Conservation (phyloP, 306 rosid species). For the Inga laurina region DNA sequence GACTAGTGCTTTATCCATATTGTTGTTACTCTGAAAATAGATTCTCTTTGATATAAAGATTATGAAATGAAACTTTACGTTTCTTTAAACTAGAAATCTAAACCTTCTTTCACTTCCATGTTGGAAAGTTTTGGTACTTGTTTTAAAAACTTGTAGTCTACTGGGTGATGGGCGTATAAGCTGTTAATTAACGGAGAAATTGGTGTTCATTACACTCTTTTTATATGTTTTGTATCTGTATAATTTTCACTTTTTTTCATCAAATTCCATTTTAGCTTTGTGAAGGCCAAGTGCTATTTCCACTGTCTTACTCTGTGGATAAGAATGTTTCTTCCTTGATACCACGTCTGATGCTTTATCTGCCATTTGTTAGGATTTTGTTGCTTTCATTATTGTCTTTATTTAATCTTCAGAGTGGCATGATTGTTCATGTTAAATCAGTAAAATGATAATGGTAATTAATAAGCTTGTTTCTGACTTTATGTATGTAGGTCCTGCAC, state of each 20-base stretch:
- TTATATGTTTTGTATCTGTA: not conserved
- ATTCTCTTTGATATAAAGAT: not conserved
- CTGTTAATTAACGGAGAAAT: not conserved
- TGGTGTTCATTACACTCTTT: not conserved
- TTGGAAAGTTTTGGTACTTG: not conserved
- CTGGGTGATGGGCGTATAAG: not conserved
- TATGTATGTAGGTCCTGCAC: slow-evolving; percentile 65
- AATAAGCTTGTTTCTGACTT: slow-evolving; percentile 5
- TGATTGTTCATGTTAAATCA: not conserved
- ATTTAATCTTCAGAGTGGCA: not conserved
- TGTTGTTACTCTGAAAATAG: not conserved
- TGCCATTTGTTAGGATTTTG: not conserved
- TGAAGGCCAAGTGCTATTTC: not conserved
- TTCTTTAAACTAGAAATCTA: not conserved
- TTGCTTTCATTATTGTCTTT: not conserved
- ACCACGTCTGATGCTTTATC: not conserved
- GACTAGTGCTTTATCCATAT: not conserved
- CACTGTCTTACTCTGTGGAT: not conserved
- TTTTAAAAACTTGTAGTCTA: not conserved
- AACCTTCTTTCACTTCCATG: not conserved
- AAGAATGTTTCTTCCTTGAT: not conserved
- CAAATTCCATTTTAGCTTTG: not conserved
- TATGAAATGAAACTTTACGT: not conserved
- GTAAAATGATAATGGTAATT: not conserved
- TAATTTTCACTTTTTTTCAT: not conserved